These are phyloP conservation scores for Erodium chrysanthum DNA, from an alignment of 441 rosid species.

Conservation along the genomic window DNA sequence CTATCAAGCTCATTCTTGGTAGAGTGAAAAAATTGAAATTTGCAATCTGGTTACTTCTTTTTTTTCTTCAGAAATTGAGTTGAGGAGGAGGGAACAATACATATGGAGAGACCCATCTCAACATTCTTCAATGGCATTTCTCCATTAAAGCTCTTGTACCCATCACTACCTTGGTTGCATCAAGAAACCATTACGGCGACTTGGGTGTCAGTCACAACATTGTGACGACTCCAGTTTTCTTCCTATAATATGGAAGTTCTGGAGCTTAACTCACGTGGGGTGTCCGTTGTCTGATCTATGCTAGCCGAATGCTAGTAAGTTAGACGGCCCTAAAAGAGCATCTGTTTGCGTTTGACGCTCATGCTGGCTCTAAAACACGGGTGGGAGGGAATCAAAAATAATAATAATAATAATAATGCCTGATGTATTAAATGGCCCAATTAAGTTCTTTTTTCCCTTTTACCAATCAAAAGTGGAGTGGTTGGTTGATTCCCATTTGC, in stretches of 20 bases:
- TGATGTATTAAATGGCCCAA: not conserved
- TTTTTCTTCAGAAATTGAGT: not conserved
- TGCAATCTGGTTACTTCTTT: not conserved
- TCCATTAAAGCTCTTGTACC: constrained; percentile 21
- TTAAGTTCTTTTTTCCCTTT: not conserved
- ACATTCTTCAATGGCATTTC: constrained; percentile 18
- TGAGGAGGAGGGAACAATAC: not conserved
- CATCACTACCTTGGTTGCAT: constrained; percentile 15
- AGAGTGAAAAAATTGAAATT: not conserved
- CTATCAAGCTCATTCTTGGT: not conserved
- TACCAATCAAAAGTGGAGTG: constrained; percentile 5
- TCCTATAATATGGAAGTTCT: no score
- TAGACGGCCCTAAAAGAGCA: no score
- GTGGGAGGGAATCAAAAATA: no score
- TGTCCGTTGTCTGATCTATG: no score
- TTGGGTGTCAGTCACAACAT: no score
- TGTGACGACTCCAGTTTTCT: no score
- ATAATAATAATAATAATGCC: no score
- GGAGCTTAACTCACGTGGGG: no score
- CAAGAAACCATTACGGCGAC: not conserved
- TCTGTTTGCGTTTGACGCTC: no score
- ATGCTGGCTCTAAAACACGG: no score
- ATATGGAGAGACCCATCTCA: not conserved
- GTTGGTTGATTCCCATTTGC: not conserved
- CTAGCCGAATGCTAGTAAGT: no score